Evolutionary conservation across 2,329 filamentous ascomycete species (phyloP).

Genomic region (Aspergillus udagawae): DNA sequence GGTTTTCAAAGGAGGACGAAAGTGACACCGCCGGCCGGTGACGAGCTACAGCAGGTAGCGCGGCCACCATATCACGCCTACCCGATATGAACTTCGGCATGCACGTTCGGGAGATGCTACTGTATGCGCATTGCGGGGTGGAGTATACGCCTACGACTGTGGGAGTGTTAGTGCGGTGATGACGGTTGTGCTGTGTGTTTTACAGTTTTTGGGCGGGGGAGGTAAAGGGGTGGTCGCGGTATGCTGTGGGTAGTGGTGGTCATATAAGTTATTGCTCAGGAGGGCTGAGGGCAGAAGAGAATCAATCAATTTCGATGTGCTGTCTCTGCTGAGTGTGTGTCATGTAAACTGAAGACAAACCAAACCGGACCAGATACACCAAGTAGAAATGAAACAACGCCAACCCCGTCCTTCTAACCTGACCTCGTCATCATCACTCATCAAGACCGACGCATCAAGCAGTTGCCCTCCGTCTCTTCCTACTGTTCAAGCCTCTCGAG

Average conservation of each 20-base stretch:
- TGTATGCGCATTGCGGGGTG: neutral
- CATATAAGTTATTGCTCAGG: no score
- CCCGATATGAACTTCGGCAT: no score
- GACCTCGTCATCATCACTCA: neutral
- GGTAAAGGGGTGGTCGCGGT: no score
- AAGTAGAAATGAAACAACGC: neutral
- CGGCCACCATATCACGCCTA: no score
- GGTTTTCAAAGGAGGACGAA: no score
- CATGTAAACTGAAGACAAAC: neutral
- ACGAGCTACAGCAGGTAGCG: no score
- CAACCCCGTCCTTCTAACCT: neutral
- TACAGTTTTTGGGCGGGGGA: no score
- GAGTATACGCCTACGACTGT: neutral
- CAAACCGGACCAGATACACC: neutral
- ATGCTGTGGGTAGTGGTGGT: no score
- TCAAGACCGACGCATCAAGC: slow-evolving; percentile 1
- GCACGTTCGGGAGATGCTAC: no score
- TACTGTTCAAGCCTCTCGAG: neutral
- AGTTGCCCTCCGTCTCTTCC: slow-evolving; percentile 17
- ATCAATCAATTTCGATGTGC: neutral
- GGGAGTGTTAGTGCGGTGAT: neutral
- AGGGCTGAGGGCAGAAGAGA: no score
- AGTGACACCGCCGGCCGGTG: no score
- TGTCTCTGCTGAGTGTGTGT: neutral
- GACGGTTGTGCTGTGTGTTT: no score